These are phyloP conservation scores for Bonia amplexicaulis DNA, from an alignment of 176 grass and related monocot genomes.

Conservation along the genomic window DNA sequence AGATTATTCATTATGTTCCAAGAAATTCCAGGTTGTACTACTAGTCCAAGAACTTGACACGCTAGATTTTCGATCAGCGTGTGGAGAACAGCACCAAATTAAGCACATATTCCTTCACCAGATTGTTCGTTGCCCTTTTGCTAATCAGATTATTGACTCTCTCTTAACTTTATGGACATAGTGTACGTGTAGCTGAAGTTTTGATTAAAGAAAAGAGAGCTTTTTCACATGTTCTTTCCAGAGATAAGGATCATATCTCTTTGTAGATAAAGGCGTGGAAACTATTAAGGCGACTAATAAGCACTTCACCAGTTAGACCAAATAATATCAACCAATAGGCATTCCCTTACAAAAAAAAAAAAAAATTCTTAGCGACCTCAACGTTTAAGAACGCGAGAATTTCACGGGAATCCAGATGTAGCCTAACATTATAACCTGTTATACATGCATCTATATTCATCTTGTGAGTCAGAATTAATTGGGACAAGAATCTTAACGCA, in stretches of 20 bases:
- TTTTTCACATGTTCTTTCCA: neutral
- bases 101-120: constrained; percentile 11
- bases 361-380: neutral
- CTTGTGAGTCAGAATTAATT: neutral
- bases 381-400: neutral
- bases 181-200: neutral
- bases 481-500: neutral
- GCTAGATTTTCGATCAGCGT: neutral
- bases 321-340: neutral
- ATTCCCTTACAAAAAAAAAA: no score
- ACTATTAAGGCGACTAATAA: neutral
- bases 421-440: neutral
- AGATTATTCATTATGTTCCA: neutral
- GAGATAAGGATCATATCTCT: neutral
- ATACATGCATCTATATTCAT: neutral
- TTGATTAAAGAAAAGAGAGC: neutral
- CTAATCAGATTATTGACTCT: neutral
- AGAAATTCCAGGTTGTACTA: neutral
- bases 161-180: neutral
- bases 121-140: neutral
- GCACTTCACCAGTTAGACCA: neutral
- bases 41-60: neutral
- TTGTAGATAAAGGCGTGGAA: neutral
- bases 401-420: neutral
- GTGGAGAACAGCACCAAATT: constrained; percentile 4